Base-by-base conservation (phyloP, 768 basidiomycete genomes). In the Leccinum incarnatum region DNA sequence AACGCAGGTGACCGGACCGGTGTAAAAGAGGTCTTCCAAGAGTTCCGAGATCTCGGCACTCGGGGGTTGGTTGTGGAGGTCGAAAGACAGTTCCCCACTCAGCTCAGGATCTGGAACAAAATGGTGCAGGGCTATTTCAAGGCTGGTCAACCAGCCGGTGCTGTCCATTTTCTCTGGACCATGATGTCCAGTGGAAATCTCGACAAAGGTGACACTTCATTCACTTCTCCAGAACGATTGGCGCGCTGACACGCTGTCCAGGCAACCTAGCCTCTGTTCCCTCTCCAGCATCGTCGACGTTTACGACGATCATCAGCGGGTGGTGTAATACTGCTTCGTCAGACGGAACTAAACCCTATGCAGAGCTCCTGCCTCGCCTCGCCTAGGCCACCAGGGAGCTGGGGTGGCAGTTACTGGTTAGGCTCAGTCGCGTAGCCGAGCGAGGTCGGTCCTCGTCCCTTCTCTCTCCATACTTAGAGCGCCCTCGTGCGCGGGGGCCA, bases 71-170 rank as follows among this genome's bases (percentile, higher is more conserved):
- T 69, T 15, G 52, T 54, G 5, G 54, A 55, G 50, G 66, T 70
- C 56, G 71, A 59, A 12, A 53, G 60, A 27, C 49, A 57, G 51
- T 58, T 54, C 30, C 68, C 71, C 30, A 72, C 74, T 21, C 78
- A 81, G 53, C 73, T 87, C 50, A 68, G 76, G 37, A 75, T 87
- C 2, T 93, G 84, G 84, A 89, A 91, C 63, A 77, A 81, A 64
- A 91, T 93, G 87, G 83, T 95, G 36, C 79, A 84, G 50, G 80
- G 85, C 0, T 87, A 90, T 71, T 87, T 95, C 77, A 79, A 76
- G 40, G 80, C 77, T 40, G 85, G 85, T 2, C 73, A 84, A 53
- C 79, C 88, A 0, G 83, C 83, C 21, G 81, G 80, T 48, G 93
- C 86, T 8, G 66, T 93, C 10, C 82, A 71, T 23, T 71, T 93